Evolutionary conservation across 2,329 filamentous ascomycete genomes (phyloP), one percentile per base, ranked within the genome.

Genomic region (Apiospora marii): DNA sequence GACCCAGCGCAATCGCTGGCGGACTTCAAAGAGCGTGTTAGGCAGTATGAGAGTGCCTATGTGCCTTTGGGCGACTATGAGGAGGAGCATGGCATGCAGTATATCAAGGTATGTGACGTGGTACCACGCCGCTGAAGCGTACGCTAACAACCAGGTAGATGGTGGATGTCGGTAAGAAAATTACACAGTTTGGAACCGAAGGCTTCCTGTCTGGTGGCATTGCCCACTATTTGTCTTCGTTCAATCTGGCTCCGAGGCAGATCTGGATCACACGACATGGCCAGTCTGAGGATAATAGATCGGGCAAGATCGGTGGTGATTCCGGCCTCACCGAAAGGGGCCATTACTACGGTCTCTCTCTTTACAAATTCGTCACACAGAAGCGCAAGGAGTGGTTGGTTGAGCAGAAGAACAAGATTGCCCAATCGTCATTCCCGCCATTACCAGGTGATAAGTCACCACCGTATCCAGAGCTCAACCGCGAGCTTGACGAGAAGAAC

Each of bases 241-340:
- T 99, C 87, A 98, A 99, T 78, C 89, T 99, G 22, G 94, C 96
- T 0, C 95, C 96, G 0, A 90, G 96, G 71, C 96, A 98, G 82
- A 98, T 99, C 74, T 99, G 96, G 96, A 97, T 99, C 80, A 98
- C 96, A 1, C 88, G 96, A 69, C 96, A 98, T 80, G 96, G 96
- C 58, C 94, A 98, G 83, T 98, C 95, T 72, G 81, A 90, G 74
- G 96, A 99, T 81, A 98, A 99, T 80, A 88, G 93, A 72, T 87
- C 91, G 3, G 95, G 95, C 74, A 97, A 94, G 81, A 94, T 99
- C 74, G 96, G 96, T 53, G 96, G 96, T 64, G 93, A 99, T 81
- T 96, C 80, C 0, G 89, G 93, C 24, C 86, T 99, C 41, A 97
- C 94, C 19, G 90, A 92, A 51, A 92, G 94, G 69, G 96, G 96